Evolutionary conservation across 2,329 filamentous ascomycete species (phyloP), one percentile per base, ranked within the genome.

Genomic region (Penicillium sp.): DNA sequence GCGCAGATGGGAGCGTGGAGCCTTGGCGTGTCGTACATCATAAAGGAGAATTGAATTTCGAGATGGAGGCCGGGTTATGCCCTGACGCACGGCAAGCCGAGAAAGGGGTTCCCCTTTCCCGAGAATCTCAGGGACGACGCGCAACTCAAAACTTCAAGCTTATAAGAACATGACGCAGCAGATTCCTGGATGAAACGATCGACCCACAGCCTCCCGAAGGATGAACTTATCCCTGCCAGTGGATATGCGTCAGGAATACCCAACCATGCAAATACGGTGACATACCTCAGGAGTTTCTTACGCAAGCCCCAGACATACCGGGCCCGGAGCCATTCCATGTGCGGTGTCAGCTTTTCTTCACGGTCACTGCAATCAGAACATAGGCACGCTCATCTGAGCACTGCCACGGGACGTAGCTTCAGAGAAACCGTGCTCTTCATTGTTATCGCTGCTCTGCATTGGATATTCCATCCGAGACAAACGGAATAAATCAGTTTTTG

Each of bases 171-270:
- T 50, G 48, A 50, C 48, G 48, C 37, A 50, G 33, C 21, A 41
- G 33, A 50, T 50, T 50, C 48, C 48, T 29, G 33, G 33, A 22
- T 29, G 33, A 50, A 50, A 50, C 48, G 48, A 50, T 50, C 48
- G 48, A 29, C 48, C 29, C 13, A 10, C 19, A 24, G 33, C 22
- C 48, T 9, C 35, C 14, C 14, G 26, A 10, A 50, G 21, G 35
- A 19, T 26, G 29, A 50, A 27, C 16, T 27, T 21, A 50, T 14
- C 31, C 48, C 39, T 41, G 39, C 39, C 39, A 41, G 39, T 39
- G 16, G 8, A 27, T 4, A 5, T 35, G 33, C 21, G 39, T 26
- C 14, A 27, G 48, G 26, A 24, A 5, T 24, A 50, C 26, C 48
- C 33, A 26, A 39, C 37, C 22, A 41, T 27, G 48, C 21, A 41